These are phyloP conservation scores for Pezicula neosporulosa DNA, from an alignment of 2,329 filamentous ascomycete genomes.

Conservation along the genomic window DNA sequence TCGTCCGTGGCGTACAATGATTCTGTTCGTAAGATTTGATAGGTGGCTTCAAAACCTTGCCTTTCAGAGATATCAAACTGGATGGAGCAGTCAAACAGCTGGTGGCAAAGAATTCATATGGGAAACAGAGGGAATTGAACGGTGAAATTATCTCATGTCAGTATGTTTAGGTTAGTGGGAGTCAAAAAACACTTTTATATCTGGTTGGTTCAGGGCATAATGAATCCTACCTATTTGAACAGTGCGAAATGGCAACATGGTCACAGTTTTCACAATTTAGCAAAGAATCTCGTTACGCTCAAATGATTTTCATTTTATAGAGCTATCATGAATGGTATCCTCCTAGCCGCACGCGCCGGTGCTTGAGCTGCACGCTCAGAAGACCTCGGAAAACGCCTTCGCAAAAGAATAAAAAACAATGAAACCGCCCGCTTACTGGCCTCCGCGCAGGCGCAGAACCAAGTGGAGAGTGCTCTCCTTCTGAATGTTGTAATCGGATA, in stretches of 20 bases:
- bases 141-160: too few relatives aligned
- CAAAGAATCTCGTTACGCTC: background rate
- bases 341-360: slow-evolving; percentile 12
- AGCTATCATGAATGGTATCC: slow-evolving; percentile 2
- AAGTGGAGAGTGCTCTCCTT: slow-evolving; percentile 71
- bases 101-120: too few relatives aligned
- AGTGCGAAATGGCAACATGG: too few relatives aligned
- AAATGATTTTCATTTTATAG: background rate
- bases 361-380: slow-evolving; percentile 5
- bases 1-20: background rate
- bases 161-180: too few relatives aligned
- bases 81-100: too few relatives aligned
- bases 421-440: slow-evolving; percentile 37
- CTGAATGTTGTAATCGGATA: slow-evolving; percentile 84
- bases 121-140: too few relatives aligned
- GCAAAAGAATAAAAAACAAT: slow-evolving; percentile 9
- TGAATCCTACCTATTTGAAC: too few relatives aligned
- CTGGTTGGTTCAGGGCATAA: too few relatives aligned
- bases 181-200: too few relatives aligned
- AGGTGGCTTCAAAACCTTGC: background rate
- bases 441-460: slow-evolving; percentile 68
- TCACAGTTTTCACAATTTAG: slow-evolving; percentile 4
- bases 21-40: background rate
- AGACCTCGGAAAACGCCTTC: slow-evolving; percentile 16
- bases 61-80: too few relatives aligned